These are phyloP conservation scores for Phytophthora macrochlamydospora DNA, from an alignment of 352 stramenopile species.

Conservation along the genomic window DNA sequence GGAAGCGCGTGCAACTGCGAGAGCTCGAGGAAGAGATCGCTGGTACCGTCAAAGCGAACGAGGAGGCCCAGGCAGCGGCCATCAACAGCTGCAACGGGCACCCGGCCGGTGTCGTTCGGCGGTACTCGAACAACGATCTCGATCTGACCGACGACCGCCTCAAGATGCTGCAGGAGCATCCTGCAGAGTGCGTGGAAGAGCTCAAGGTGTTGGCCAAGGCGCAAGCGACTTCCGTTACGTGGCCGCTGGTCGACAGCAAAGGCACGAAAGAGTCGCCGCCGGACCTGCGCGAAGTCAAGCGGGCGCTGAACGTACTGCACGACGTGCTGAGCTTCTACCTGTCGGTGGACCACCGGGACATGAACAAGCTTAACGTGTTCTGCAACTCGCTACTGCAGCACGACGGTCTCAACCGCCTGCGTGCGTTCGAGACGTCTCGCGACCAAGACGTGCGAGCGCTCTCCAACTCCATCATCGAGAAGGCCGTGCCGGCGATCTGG, in stretches of 20 bases:
- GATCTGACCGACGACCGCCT: slow-evolving; percentile 54
- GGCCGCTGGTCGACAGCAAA: slow-evolving; percentile 6
- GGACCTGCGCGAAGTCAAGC: slow-evolving; percentile 45
- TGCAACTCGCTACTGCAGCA: slow-evolving; percentile 82
- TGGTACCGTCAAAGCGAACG: slow-evolving; percentile 66
- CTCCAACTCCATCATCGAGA: slow-evolving; percentile 81
- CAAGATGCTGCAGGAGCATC: slow-evolving; percentile 61
- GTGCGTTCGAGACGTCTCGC: slow-evolving; percentile 51
- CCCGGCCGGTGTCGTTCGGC: slow-evolving; percentile 9
- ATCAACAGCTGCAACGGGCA: slow-evolving; percentile 8
- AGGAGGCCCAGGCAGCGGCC: slow-evolving; percentile 29
- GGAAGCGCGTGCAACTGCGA: slow-evolving; percentile 63
- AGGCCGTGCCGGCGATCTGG: slow-evolving; percentile 82
- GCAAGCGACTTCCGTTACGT: slow-evolving; percentile 21
- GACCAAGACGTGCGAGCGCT: slow-evolving; percentile 63
- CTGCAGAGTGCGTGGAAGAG: slow-evolving; percentile 64
- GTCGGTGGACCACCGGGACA: slow-evolving; percentile 70
- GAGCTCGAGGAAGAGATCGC: slow-evolving; percentile 79
- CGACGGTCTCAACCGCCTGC: slow-evolving; percentile 72
- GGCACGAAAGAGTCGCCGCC: slow-evolving; percentile 12
- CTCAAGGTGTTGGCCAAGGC: slow-evolving; percentile 47
- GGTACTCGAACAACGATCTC: slow-evolving; percentile 34
- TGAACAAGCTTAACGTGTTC: slow-evolving; percentile 84
- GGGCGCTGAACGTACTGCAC: slow-evolving; percentile 64
- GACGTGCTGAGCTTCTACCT: slow-evolving; percentile 75